Evolutionary conservation across 352 stramenopile genomes (phyloP).

Genomic region (Phytophthora europaea): DNA sequence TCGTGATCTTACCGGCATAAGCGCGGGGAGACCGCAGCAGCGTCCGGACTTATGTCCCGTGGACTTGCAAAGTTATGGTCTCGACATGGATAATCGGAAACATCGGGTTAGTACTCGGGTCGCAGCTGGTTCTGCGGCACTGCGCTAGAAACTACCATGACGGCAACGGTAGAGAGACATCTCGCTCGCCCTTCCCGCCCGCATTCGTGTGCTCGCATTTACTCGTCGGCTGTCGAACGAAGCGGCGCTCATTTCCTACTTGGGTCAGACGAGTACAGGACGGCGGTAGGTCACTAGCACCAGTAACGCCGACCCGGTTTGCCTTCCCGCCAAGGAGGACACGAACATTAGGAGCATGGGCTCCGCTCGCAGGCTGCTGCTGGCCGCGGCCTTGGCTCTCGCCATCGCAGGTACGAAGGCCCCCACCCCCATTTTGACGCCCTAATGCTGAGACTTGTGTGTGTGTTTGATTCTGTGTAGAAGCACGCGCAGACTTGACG

Average conservation of each 20-base stretch:
- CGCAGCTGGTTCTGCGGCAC: constrained; percentile 39
- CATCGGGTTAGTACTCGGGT: constrained; percentile 26
- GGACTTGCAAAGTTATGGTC: constrained; percentile 22
- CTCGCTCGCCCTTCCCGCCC: background rate
- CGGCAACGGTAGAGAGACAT: constrained; percentile 31
- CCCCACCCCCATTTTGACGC: background rate
- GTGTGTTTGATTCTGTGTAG: constrained; percentile 15
- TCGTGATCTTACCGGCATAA: constrained; percentile 16
- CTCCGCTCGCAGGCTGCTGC: constrained; percentile 31
- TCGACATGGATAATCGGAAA: constrained; percentile 27
- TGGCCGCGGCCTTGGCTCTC: constrained; percentile 25
- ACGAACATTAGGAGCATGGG: constrained; percentile 28
- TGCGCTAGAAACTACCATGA: constrained; percentile 21
- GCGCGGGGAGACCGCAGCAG: background rate
- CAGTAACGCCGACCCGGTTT: constrained; percentile 20
- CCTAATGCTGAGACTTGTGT: background rate
- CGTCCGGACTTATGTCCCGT: constrained; percentile 36
- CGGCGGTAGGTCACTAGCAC: background rate
- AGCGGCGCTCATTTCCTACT: constrained; percentile 38
- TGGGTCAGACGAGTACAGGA: constrained; percentile 41
- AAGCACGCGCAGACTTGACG: constrained; percentile 14
- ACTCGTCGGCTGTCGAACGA: constrained; percentile 10
- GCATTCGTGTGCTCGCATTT: constrained; percentile 16
- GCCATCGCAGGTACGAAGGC: constrained; percentile 25
- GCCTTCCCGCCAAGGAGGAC: constrained; percentile 6